Evolutionary conservation across 2,329 filamentous ascomycete genomes (phyloP).

Genomic region (Trichoderma sp.): DNA sequence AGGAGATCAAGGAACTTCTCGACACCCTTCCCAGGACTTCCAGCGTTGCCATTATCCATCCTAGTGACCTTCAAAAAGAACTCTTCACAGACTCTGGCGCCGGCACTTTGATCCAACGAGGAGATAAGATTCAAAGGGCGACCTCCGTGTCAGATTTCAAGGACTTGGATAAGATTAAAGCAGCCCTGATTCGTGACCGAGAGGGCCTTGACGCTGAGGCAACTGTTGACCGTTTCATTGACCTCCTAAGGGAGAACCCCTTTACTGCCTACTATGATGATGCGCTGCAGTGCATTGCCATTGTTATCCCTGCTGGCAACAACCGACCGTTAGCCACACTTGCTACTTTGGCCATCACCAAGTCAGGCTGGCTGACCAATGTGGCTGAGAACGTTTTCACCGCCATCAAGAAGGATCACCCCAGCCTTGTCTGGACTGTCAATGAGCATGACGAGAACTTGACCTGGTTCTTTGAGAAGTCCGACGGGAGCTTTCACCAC

Average conservation of each 20-base stretch:
- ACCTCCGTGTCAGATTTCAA: constrained; percentile 71
- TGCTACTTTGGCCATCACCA: constrained; percentile 88
- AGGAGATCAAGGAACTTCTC: constrained; percentile 92
- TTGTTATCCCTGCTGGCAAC: constrained; percentile 73
- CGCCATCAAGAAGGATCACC: constrained; percentile 89
- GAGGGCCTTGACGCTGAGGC: constrained; percentile 78
- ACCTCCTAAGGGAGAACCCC: constrained; percentile 69
- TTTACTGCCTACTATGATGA: constrained; percentile 97
- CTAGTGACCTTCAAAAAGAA: constrained; percentile 92
- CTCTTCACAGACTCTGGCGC: constrained; percentile 94
- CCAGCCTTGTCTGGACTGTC: constrained; percentile 93
- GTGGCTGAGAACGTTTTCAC: constrained; percentile 94
- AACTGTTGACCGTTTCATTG: constrained; percentile 82
- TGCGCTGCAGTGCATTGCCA: constrained; percentile 84
- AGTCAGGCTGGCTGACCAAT: constrained; percentile 91
- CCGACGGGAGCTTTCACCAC: constrained; percentile 83
- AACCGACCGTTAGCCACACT: constrained; percentile 73
- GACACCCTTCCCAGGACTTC: constrained; percentile 86
- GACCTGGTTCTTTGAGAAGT: constrained; percentile 97
- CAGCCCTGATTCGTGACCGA: constrained; percentile 76
- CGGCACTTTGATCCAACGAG: constrained; percentile 86
- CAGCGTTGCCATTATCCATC: constrained; percentile 96
- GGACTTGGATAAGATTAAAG: constrained; percentile 74
- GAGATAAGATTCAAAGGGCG: constrained; percentile 80
- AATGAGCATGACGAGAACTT: constrained; percentile 94